Base-by-base conservation (phyloP, 2,329 filamentous ascomycete species). In the Fusarium tupiense region DNA sequence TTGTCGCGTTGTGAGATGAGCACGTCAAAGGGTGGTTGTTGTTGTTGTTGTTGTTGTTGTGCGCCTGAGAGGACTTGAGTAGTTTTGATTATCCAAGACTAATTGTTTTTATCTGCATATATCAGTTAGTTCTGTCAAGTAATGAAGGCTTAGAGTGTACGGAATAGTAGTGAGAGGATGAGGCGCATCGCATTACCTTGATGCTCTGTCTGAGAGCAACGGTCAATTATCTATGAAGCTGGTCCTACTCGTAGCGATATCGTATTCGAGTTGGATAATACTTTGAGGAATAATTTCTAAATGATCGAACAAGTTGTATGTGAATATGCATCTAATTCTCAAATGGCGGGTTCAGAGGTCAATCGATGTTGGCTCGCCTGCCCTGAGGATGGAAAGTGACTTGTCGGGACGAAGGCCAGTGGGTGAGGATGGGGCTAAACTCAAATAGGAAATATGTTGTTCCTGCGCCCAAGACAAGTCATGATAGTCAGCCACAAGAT, bases 361-460 rank as follows among this genome's bases (percentile, higher is more conserved):
- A 14, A 35, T 35, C 33, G 0, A 50, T 52, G 61, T 59, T 65
- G 52, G 46, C 17, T 44, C 31, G 16, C 33, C 33, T 35, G 33
- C 33, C 16, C 29, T 56, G 37, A 26, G 19, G 35, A 47, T 24
- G n/a, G 46, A 50, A 41, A 29, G 62, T 13, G 43, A 53, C 37
- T 38, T 38, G 37, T 46, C 9, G 37, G 40, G 40, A 58, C 43
- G 40, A 37, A 33, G 38, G 41, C n/a, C 9, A 20, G 40, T 6
- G 13, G 14, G 33, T 35, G 33, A 22, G 4, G 3, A n/a, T 16
- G 20, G 22, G 20, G 41, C 67, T 70, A 70, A 70, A 31, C 67
- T 41, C 16, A 60, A 70, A 64, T 47, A 53, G 67, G 67, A 70
- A 65, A 53, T 70, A 64, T 70, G 47, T 70, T 70, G 29, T 50